phyloP scores from a whole-genome alignment of 768 basidiomycete species.

The Xerocomus spinulosus region DNA sequence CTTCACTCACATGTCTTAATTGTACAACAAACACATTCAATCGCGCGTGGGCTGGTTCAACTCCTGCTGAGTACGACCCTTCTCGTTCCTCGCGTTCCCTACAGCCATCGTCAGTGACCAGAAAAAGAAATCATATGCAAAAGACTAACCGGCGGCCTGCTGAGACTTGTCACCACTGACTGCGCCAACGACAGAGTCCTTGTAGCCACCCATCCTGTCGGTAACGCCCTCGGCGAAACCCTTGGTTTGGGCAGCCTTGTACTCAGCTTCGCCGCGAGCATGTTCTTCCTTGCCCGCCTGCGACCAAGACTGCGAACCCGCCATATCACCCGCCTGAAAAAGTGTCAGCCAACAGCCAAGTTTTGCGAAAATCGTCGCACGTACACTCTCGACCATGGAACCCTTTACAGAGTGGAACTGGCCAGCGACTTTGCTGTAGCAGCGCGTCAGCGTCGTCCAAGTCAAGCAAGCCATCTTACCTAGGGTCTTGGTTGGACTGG shows the following conservation, averaged over 20 bases:
- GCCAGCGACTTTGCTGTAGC: constrained; percentile 32
- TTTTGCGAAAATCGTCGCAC: not conserved
- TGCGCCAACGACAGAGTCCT: constrained; percentile 51
- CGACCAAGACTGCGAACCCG: constrained; percentile 40
- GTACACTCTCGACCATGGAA: constrained; percentile 31
- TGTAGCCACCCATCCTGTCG: constrained; percentile 46
- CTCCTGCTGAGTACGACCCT: constrained; percentile 52
- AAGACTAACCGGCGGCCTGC: constrained; percentile 40
- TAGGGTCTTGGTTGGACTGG: constrained; percentile 23
- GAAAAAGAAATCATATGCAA: not conserved
- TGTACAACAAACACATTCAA: not conserved
- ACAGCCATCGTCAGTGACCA: not conserved
- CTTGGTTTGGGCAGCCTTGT: constrained; percentile 44
- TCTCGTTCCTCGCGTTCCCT: constrained; percentile 54
- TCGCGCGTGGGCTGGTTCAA: constrained; percentile 37
- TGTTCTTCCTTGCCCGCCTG: constrained; percentile 49
- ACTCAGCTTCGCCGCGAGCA: constrained; percentile 42
- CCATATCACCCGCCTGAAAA: constrained; percentile 38
- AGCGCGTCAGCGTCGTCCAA: not conserved
- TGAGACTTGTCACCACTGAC: constrained; percentile 53
- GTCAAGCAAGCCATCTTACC: constrained; percentile 12
- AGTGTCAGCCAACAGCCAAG: not conserved
- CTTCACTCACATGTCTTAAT: not conserved
- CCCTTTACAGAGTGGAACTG: constrained; percentile 38
- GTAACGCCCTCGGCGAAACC: constrained; percentile 45